A percentile compares a stretch with the other conserved stretches of the same genome.
Conservation (phyloP, 768 basidiomycete species). For the Russula griseocarnosa region DNA sequence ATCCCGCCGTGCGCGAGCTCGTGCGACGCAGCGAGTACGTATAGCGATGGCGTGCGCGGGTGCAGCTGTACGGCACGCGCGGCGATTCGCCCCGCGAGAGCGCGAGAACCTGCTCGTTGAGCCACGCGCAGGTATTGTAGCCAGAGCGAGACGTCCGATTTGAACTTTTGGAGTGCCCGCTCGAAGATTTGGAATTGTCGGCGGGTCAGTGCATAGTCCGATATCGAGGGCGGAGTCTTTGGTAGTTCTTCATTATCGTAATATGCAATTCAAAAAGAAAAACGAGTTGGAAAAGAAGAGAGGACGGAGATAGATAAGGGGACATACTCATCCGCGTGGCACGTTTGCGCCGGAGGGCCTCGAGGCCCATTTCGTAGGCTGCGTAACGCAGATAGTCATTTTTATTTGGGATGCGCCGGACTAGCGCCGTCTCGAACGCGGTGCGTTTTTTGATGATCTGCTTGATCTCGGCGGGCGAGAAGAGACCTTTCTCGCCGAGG, state of each 20-base stretch:
- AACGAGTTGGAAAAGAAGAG: not conserved
- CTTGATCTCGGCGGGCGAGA: slow-evolving; percentile 79
- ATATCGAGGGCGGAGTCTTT: slow-evolving; percentile 53
- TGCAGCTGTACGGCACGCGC: slow-evolving; percentile 90
- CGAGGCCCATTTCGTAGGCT: slow-evolving; percentile 87
- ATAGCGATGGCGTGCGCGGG: slow-evolving; percentile 70
- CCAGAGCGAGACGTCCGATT: slow-evolving; percentile 83
- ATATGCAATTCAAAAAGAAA: too few species aligned
- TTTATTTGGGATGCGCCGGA: slow-evolving; percentile 81
- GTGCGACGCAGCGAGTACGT: slow-evolving; percentile 80
- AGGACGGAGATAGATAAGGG: not conserved
- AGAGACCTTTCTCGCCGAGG: slow-evolving; percentile 77
- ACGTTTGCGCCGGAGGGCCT: slow-evolving; percentile 73
- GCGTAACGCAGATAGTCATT: slow-evolving; percentile 86
- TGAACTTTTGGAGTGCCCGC: slow-evolving; percentile 84
- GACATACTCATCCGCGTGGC: slow-evolving; percentile 62
- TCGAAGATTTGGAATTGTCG: slow-evolving; percentile 89
- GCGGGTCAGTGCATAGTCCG: slow-evolving; percentile 80
- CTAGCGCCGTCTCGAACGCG: slow-evolving; percentile 74
- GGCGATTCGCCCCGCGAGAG: slow-evolving; percentile 75
- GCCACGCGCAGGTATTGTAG: slow-evolving; percentile 84
- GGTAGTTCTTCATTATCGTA: slow-evolving; percentile 12
- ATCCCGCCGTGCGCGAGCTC: slow-evolving; percentile 72
- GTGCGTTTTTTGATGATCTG: slow-evolving; percentile 84
- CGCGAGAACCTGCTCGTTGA: slow-evolving; percentile 70